A percentile compares a stretch with the other conserved stretches of the same genome.
These are phyloP conservation scores for Coemansia sp. DNA, from an alignment of 192 early-diverging fungal genomes.

Conservation along the genomic window DNA sequence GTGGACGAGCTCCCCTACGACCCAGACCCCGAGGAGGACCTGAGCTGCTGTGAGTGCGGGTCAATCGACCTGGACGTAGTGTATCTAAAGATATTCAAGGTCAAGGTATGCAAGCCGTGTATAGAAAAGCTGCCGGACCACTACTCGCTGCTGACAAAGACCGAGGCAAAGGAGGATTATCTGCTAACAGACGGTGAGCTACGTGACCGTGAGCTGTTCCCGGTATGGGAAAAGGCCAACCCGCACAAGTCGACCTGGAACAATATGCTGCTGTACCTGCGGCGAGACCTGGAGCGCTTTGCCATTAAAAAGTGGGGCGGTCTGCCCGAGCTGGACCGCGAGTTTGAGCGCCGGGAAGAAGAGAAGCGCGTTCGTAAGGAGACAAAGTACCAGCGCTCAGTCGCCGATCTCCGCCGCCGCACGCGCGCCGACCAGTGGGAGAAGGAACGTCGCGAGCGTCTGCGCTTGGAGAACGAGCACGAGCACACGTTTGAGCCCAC, in stretches of 20 bases:
- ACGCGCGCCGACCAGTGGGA: conserved; percentile 72
- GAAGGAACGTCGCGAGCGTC: conserved; percentile 36
- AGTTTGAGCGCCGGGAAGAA: conserved; percentile 72
- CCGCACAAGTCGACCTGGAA: conserved; percentile 94
- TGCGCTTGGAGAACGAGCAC: conserved; percentile 58
- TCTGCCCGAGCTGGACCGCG: conserved; percentile 75
- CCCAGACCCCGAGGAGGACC: conserved; percentile 53
- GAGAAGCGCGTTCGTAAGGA: conserved; percentile 81
- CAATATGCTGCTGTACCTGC: conserved; percentile 92
- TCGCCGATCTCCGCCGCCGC: conserved; percentile 70
- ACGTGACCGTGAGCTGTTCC: conserved; percentile 68
- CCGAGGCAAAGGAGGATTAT: conserved; percentile 92
- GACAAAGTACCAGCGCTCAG: conserved; percentile 71
- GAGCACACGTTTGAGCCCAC: conserved; percentile 66
- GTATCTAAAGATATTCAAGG: conserved; percentile 65
- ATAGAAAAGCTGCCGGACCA: conserved; percentile 71
- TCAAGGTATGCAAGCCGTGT: conserved; percentile 72
- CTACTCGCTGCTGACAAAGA: conserved; percentile 93
- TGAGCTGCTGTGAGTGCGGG: conserved; percentile 77
- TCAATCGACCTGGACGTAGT: conserved; percentile 77
- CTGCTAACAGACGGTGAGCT: conserved; percentile 93
- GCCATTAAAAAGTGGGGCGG: conserved; percentile 92
- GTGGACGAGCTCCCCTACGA: conserved; percentile 9
- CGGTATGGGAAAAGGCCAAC: conserved; percentile 84
- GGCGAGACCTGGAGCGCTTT: conserved; percentile 84